Base-by-base conservation (phyloP, 2,329 filamentous ascomycete genomes). In the Aspergillus versicolor region DNA sequence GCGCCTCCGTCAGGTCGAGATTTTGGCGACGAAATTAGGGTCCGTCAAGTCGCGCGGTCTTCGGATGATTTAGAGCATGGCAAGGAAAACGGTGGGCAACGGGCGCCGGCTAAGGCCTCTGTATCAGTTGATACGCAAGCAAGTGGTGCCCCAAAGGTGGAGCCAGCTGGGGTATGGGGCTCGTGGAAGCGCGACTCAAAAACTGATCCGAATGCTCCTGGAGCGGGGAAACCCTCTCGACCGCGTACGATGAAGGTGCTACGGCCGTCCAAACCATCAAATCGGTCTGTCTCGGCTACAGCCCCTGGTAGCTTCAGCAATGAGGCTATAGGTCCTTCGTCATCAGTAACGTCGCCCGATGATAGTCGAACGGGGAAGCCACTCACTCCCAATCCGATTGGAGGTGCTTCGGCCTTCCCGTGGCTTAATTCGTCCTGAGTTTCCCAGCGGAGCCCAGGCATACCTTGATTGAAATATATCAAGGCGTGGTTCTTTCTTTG, bases 331-430 rank as follows among this genome's bases (percentile, higher is more conserved):
- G 61, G 58, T 13, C 40, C 52, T 8, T 52, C 60, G 40, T 49
- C 52, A 19, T 63, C 59, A 32, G 63, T 65, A 41, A 59, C 60
- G 2, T 64, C 67, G 37, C 63, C 66, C 8, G 72, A 72, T 24
- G 70, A 66, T 7, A 56, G 66, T 13, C 65, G 70, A 30, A 54
- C 72, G 19, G 69, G 65, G 44, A 82, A 82, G 65, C 77, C 84
- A 15, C 83, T 86, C 56, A 82, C 85, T 6, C 81, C 85, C 32
- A 97, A 97, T 69, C 93, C 94, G 0, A 84, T 96, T 17, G 93
- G 93, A 8, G 90, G 90, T n/a, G 93, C 90, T 13, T 94, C 91
- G 57, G 93, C 93, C 3, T 97, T 97, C 77, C 88, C 90, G 12
- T 97, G 92, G 92, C 88, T 97, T 79, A 93, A 89, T 61, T 64